Evolutionary conservation across 139 green algal genomes (phyloP).

Genomic region (Dunaliella primolecta): DNA sequence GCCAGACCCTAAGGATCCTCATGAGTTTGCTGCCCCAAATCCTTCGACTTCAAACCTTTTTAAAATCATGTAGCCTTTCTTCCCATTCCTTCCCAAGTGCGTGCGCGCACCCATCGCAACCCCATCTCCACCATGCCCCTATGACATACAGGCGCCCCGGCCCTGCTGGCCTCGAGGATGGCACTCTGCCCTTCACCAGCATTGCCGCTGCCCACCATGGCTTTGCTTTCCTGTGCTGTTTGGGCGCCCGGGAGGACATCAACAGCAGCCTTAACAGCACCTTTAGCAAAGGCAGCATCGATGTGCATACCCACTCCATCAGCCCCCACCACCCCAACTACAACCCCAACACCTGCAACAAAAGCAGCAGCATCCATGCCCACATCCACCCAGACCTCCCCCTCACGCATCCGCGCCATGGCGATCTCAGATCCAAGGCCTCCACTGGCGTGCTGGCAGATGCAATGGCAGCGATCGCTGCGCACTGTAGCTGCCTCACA

Average conservation of each 20-base stretch:
- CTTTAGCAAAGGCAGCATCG: too few species aligned
- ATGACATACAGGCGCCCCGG: slow-evolving; percentile 45
- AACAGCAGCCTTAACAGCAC: not conserved
- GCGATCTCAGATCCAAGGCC: not conserved
- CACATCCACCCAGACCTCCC: too few species aligned
- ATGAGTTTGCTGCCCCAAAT: too few species aligned
- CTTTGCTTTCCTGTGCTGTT: slow-evolving; percentile 38
- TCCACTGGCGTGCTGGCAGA: not conserved
- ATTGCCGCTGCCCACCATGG: slow-evolving; percentile 53
- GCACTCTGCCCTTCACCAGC: slow-evolving; percentile 75
- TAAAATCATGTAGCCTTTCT: too few species aligned
- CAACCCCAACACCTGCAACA: not conserved
- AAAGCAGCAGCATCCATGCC: too few species aligned
- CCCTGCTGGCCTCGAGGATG: slow-evolving; percentile 76
- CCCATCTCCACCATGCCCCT: too few species aligned
- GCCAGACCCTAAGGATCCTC: too few species aligned
- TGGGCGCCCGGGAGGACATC: slow-evolving; percentile 24
- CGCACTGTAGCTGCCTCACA: slow-evolving; percentile 9
- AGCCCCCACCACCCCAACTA: not conserved
- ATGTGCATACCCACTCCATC: too few species aligned
- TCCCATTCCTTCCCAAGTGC: too few species aligned
- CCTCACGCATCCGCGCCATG: not conserved
- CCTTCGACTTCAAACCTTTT: too few species aligned
- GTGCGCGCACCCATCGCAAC: too few species aligned
- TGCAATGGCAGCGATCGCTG: not conserved